These are phyloP conservation scores for Fraxinus baroniana DNA, from an alignment of 305 asterid species.

Conservation along the genomic window DNA sequence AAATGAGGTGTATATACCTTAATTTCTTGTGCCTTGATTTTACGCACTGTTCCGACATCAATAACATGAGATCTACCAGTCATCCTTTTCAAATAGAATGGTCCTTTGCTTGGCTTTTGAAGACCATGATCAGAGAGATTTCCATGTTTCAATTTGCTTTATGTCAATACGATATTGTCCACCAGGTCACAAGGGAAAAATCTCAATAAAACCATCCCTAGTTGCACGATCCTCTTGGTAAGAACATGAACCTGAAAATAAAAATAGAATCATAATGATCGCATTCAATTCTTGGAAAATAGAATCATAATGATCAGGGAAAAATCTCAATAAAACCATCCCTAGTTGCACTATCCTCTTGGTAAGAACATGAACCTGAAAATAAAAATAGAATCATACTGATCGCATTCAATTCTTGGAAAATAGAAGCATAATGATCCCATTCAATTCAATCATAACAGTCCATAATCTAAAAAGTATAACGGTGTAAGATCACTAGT, in stretches of 20 bases:
- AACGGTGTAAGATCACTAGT: no score
- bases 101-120: conserved; percentile 46
- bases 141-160: conserved; percentile 35
- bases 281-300: no score
- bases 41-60: conserved; percentile 47
- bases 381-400: no score
- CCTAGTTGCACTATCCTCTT: no score
- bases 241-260: conserved; percentile 44
- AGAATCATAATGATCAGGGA: no score
- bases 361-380: no score
- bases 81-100: conserved; percentile 34
- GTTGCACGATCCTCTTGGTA: conserved; percentile 31
- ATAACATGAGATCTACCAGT: conserved; percentile 46
- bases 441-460: no score
- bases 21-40: conserved; percentile 35
- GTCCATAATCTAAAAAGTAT: neutral
- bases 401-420: no score
- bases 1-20: conserved; percentile 22
- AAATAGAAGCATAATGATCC: no score
- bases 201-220: conserved; percentile 41
- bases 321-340: no score
- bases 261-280: no score
- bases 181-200: conserved; percentile 30
- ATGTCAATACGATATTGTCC: conserved; percentile 31
- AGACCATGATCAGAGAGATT: conserved; percentile 43